Percentiles rank a stretch among this genome's conserved stretches.
phyloP scores from a whole-genome alignment of 768 basidiomycete species.

The Rhodotorula taiwanensis region DNA sequence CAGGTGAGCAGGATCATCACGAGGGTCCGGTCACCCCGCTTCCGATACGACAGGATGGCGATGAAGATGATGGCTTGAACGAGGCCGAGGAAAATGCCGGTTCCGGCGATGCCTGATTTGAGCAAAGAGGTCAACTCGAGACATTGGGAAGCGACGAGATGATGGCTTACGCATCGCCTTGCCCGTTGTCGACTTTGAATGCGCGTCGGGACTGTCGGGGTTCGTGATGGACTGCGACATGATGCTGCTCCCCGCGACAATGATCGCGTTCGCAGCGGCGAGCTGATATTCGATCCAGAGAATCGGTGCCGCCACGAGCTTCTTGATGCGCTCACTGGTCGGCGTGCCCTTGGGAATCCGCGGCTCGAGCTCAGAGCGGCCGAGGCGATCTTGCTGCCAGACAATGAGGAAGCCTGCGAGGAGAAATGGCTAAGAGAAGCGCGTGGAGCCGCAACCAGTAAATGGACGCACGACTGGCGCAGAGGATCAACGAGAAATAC shows the following conservation, averaged over 20 bases:
- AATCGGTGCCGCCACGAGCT: constrained; percentile 24
- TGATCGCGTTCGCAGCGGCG: constrained; percentile 17
- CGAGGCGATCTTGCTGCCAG: constrained; percentile 31
- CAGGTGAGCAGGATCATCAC: constrained; percentile 30
- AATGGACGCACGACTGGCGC: constrained; percentile 15
- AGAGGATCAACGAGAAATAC: constrained; percentile 37
- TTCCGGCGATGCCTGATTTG: not conserved
- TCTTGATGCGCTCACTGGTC: constrained; percentile 6
- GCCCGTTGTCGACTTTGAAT: not conserved
- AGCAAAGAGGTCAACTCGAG: not conserved
- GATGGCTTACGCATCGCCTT: constrained; percentile 26
- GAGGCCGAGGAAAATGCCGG: constrained; percentile 28
- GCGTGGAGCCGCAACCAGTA: too few relatives aligned
- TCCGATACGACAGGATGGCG: constrained; percentile 16
- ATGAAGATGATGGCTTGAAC: constrained; percentile 9
- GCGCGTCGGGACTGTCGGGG: not conserved
- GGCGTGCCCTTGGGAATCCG: constrained; percentile 24
- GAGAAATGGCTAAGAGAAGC: not conserved
- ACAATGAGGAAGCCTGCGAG: constrained; percentile 31
- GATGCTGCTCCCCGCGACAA: not conserved
- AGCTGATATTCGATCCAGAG: constrained; percentile 28
- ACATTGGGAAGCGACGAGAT: constrained; percentile 17
- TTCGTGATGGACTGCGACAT: constrained; percentile 8
- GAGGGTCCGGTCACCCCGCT: constrained; percentile 17
- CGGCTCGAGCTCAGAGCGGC: constrained; percentile 29